phyloP scores from a whole-genome alignment of 1,139 yeast species.

The Suhomyces yuchorum region DNA sequence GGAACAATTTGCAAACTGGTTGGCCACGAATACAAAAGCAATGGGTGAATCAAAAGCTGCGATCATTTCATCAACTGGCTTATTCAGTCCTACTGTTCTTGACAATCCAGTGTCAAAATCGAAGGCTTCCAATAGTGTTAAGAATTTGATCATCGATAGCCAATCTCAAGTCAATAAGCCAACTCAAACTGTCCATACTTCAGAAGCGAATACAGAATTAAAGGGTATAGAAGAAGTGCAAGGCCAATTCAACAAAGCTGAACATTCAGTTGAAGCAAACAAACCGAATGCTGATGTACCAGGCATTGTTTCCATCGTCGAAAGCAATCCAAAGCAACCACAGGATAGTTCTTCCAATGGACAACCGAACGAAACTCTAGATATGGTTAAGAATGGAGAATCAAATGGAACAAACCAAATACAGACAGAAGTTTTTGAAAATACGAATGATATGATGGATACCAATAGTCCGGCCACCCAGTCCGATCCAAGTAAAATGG shows the following conservation, averaged over 20 bases:
- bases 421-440: too few relatives aligned
- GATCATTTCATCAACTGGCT: constrained; percentile 4
- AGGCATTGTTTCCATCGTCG: too few relatives aligned
- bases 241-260: background rate
- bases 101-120: background rate
- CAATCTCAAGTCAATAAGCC: background rate
- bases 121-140: background rate
- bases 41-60: background rate
- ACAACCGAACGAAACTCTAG: too few relatives aligned
- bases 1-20: constrained; percentile 9
- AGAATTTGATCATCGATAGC: background rate
- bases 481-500: too few relatives aligned
- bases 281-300: background rate
- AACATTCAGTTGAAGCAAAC: background rate
- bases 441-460: too few relatives aligned
- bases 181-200: background rate
- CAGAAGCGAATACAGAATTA: background rate
- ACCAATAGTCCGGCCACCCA: too few relatives aligned
- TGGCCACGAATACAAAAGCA: constrained; percentile 8
- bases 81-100: constrained; percentile 2
- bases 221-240: background rate
- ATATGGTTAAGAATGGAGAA: too few relatives aligned
- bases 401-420: too few relatives aligned
- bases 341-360: too few relatives aligned
- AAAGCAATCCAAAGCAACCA: too few relatives aligned